Percentiles rank a stretch among this genome's conserved stretches.
Conservation (phyloP, 140 eudicot species). For the Anethum foeniculum region DNA sequence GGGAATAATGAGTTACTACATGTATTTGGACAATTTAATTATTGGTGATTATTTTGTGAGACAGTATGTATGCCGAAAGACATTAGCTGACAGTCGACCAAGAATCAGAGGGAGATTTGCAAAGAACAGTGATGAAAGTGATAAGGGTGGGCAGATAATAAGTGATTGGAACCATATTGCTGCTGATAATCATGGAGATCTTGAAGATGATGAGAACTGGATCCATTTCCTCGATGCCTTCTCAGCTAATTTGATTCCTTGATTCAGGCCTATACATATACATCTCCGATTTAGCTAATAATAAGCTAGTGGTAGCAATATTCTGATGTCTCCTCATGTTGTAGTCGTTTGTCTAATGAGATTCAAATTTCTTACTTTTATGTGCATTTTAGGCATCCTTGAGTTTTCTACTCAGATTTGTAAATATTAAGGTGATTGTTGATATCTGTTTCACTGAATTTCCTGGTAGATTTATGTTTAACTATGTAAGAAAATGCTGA, state of each 20-base stretch:
- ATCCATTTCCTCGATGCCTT: conserved; percentile 49
- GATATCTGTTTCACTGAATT: not conserved
- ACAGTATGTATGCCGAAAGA: conserved; percentile 90
- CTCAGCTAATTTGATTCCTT: conserved; percentile 54
- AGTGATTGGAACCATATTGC: conserved; percentile 34
- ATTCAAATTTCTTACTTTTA: not conserved
- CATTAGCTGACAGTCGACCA: conserved; percentile 92
- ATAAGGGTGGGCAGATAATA: conserved; percentile 28
- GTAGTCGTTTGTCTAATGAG: not conserved
- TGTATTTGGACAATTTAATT: not conserved
- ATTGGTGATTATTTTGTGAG: not conserved
- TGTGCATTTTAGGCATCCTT: not conserved
- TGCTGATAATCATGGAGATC: conserved; percentile 26
- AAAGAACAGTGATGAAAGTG: conserved; percentile 72
- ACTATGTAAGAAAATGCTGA: not conserved
- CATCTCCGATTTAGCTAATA: not conserved
- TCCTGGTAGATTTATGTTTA: not conserved
- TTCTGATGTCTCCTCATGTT: not conserved
- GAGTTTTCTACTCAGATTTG: not conserved
- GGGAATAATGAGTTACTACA: not conserved
- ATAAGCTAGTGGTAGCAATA: not conserved
- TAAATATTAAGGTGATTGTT: not conserved
- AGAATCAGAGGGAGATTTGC: conserved; percentile 91
- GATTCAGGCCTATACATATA: not conserved
- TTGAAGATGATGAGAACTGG: conserved; percentile 44